Percentiles rank a stretch among this genome's conserved stretches.
These are phyloP conservation scores for Aegilops umbellulata DNA, from an alignment of 176 grass and related monocot genomes.

Conservation along the genomic window DNA sequence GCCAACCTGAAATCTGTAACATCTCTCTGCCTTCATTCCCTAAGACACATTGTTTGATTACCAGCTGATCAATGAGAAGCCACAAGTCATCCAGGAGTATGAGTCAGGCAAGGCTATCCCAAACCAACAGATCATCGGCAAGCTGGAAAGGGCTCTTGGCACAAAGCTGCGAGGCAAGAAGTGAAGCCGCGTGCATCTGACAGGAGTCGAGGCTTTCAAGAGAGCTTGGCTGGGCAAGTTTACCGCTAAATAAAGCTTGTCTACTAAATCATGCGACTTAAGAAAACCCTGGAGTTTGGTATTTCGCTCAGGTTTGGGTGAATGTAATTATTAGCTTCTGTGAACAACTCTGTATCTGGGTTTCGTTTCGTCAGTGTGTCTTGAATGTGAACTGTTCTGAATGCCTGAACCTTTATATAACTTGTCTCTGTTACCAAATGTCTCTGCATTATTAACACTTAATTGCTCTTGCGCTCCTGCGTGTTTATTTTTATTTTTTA, in stretches of 20 bases:
- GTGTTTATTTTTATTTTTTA: neutral
- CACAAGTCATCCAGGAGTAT: conserved; percentile 19
- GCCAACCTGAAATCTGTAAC: neutral
- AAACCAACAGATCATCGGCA: conserved; percentile 18
- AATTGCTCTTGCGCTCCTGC: neutral
- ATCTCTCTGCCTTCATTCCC: neutral
- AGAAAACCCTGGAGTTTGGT: neutral
- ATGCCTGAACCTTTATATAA: conserved; percentile 3
- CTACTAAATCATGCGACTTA: neutral
- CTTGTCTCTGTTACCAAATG: neutral
- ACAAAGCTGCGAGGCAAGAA: conserved; percentile 20
- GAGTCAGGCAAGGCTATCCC: conserved; percentile 19
- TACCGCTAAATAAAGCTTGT: neutral
- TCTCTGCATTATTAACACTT: neutral
- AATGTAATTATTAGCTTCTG: neutral
- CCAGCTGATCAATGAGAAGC: conserved; percentile 17
- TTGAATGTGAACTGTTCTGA: neutral
- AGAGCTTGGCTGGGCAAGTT: neutral
- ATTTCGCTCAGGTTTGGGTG: neutral
- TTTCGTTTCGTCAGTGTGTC: neutral
- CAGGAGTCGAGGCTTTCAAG: neutral
- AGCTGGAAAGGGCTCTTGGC: conserved; percentile 19
- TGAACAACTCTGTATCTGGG: neutral
- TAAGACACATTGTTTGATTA: neutral
- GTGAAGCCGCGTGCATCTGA: neutral